A percentile compares a stretch with the other conserved stretches of the same genome.
phyloP scores from a whole-genome alignment of 768 basidiomycete species.

The Hebeloma cylindrosporum region DNA sequence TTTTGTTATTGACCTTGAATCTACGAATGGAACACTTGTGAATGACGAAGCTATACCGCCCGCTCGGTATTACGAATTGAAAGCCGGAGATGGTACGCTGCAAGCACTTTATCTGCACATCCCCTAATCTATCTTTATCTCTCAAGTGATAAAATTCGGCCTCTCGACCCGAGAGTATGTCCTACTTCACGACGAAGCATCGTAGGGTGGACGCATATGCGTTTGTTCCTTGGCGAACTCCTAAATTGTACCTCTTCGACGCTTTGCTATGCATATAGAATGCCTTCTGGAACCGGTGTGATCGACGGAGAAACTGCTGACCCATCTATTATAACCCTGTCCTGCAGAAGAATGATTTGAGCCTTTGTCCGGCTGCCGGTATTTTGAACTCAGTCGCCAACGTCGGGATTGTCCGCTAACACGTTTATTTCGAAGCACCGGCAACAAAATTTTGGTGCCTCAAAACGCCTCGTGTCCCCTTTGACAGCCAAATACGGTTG shows the following conservation, averaged over 20 bases:
- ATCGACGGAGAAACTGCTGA: too few species aligned
- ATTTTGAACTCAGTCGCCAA: not conserved
- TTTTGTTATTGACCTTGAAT: constrained; percentile 96
- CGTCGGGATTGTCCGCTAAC: not conserved
- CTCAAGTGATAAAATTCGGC: constrained; percentile 81
- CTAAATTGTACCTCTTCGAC: too few species aligned
- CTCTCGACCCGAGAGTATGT: constrained; percentile 82
- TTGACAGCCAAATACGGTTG: too few species aligned
- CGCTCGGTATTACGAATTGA: constrained; percentile 85
- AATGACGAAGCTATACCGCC: constrained; percentile 85
- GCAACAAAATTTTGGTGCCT: too few species aligned
- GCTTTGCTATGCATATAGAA: too few species aligned
- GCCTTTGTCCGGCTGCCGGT: too few species aligned
- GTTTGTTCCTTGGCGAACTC: not conserved
- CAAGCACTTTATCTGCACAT: constrained; percentile 4
- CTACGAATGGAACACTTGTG: constrained; percentile 94
- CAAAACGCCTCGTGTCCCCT: too few species aligned
- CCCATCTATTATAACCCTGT: too few species aligned
- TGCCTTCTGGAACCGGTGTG: too few species aligned
- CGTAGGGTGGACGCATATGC: constrained; percentile 28
- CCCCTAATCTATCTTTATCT: not conserved
- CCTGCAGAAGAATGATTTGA: too few species aligned
- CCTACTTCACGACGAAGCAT: constrained; percentile 75
- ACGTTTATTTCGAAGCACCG: too few species aligned
- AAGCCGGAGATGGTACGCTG: constrained; percentile 69